Percentiles rank a stretch among this genome's conserved stretches.
phyloP scores from a whole-genome alignment of 345 rosid species.

The Bretschneidera sinensis region DNA sequence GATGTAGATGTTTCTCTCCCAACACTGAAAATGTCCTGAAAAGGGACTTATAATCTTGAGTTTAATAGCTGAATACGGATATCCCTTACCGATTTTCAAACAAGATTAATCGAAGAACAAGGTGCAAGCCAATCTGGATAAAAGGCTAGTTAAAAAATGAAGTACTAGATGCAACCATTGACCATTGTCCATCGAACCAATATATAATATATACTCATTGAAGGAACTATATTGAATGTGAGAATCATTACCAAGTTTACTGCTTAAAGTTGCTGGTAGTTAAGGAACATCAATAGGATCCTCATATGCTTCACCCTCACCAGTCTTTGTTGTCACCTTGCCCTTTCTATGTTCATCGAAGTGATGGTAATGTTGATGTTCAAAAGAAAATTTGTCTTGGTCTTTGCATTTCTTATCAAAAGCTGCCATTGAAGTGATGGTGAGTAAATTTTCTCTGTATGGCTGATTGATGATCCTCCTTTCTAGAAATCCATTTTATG shows the following conservation, averaged over 20 bases:
- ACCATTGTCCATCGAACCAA: too few relatives aligned
- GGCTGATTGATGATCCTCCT: constrained; percentile 21
- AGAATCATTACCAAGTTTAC: constrained; percentile 16
- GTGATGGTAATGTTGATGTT: too few relatives aligned
- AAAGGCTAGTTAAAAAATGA: too few relatives aligned
- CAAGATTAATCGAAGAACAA: too few relatives aligned
- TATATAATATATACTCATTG: too few relatives aligned
- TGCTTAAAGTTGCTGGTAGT: constrained; percentile 24
- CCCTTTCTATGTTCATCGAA: constrained; percentile 23
- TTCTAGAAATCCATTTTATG: constrained; percentile 5
- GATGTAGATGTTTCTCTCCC: constrained; percentile 33
- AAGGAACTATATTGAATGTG: too few relatives aligned
- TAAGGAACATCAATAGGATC: constrained; percentile 28
- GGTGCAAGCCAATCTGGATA: too few relatives aligned
- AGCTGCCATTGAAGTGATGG: constrained; percentile 17
- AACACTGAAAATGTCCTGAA: constrained; percentile 24
- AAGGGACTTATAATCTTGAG: too few relatives aligned
- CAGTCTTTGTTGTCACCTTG: not conserved
- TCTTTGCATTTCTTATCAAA: constrained; percentile 23
- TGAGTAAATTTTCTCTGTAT: constrained; percentile 7
- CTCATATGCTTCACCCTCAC: not conserved
- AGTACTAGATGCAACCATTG: too few relatives aligned
- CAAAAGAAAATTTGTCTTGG: constrained; percentile 23
- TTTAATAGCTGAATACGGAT: too few relatives aligned
- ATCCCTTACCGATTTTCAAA: too few relatives aligned